These are phyloP conservation scores for Euphrasia arctica DNA, from an alignment of 305 asterid species.

Conservation along the genomic window DNA sequence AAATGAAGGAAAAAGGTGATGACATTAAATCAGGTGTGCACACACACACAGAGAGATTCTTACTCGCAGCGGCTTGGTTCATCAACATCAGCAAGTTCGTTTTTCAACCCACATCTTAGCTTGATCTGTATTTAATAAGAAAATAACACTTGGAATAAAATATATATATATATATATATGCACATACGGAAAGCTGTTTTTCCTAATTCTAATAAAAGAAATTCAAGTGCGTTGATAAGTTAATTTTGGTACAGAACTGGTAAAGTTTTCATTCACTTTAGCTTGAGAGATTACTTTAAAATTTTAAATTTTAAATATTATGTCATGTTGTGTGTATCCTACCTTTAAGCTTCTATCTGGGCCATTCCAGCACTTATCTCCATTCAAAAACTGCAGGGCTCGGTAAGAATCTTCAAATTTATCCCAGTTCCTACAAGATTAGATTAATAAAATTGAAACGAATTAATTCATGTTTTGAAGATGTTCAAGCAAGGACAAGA, in stretches of 20 bases:
- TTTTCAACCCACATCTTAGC: slow-evolving; percentile 86
- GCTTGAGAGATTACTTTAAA: slow-evolving; percentile 4
- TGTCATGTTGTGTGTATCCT: background rate
- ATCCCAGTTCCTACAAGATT: slow-evolving; percentile 73
- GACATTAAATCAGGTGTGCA: background rate
- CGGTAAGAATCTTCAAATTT: slow-evolving; percentile 83
- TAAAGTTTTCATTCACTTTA: slow-evolving; percentile 12
- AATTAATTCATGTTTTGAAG: slow-evolving; percentile 2
- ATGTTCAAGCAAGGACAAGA: slow-evolving; percentile 18
- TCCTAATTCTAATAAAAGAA: slow-evolving; percentile 23
- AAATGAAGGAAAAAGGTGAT: background rate
- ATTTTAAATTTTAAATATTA: slow-evolving; percentile 9
- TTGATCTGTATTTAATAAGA: slow-evolving; percentile 55
- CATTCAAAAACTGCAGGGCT: slow-evolving; percentile 66
- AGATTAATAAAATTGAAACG: slow-evolving; percentile 23
- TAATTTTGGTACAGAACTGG: slow-evolving; percentile 9
- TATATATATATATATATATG: background rate
- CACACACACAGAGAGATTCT: slow-evolving; percentile 26
- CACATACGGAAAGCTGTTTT: slow-evolving; percentile 3
- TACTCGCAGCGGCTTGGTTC: slow-evolving; percentile 99
- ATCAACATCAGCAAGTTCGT: slow-evolving; percentile 77
- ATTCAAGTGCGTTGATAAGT: slow-evolving; percentile 14
- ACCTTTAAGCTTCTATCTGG: slow-evolving; percentile 95
- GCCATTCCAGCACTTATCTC: slow-evolving; percentile 99
- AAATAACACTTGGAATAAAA: slow-evolving; percentile 4